A percentile compares a stretch with the other conserved stretches of the same genome.
phyloP scores from a whole-genome alignment of 139 green algal genomes.

The Haematococcus lacustris region DNA sequence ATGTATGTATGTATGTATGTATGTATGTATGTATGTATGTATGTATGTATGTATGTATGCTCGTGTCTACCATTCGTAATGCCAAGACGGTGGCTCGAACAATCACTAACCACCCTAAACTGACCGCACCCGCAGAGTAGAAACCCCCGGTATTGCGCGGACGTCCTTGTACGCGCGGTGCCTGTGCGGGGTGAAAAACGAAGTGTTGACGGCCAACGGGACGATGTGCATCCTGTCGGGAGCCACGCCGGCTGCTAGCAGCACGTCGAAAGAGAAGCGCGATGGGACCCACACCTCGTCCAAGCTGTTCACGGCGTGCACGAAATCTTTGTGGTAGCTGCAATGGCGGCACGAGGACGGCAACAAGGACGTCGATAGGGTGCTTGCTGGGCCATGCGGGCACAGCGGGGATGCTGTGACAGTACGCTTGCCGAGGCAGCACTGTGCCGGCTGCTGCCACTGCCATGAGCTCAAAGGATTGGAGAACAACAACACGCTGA shows the following conservation, averaged over 20 bases:
- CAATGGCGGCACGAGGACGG: neutral
- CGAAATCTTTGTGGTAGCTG: neutral
- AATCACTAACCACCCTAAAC: no score
- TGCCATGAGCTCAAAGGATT: neutral
- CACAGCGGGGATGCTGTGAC: neutral
- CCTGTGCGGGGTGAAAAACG: slow-evolving; percentile 4
- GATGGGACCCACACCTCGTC: slow-evolving; percentile 10
- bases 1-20: no score
- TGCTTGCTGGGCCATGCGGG: neutral
- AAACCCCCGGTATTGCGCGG: no score
- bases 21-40: no score
- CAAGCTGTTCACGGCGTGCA: neutral
- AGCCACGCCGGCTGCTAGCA: neutral
- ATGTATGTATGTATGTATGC: no score
- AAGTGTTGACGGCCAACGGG: slow-evolving; percentile 20
- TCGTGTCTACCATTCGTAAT: no score
- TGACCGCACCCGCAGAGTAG: no score
- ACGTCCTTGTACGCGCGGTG: no score
- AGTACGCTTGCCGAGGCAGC: no score
- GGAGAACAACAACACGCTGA: no score
- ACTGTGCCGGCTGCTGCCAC: neutral
- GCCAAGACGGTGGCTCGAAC: no score
- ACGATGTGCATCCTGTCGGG: slow-evolving; percentile 9
- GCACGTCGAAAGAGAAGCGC: neutral
- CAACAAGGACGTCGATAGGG: neutral